Evolutionary conservation across 129 eudicot genomes (phyloP), one percentile per base, ranked within the genome.

Genomic region (Artemisia annua): DNA sequence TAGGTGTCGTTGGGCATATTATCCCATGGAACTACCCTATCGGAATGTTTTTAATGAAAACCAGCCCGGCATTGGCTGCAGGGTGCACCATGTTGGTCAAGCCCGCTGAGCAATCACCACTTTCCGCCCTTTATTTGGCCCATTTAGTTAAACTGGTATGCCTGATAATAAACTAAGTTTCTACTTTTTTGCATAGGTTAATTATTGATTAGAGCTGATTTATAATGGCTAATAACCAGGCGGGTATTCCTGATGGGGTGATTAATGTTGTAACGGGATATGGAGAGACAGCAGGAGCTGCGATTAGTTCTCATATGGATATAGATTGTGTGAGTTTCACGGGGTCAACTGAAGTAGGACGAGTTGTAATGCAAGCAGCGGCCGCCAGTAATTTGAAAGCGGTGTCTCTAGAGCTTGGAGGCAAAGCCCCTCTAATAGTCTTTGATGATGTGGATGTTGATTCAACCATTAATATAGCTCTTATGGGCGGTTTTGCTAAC

Each of bases 91-190:
- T 94, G 93, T 78, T 94, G 52, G 78, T 94, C 66, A 94, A 94
- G 66, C 99, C 99, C 0, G 97, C 99, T 5, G 97, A 94, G 77
- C 97, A 94, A 48, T 84, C 97, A 2, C 99, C 99, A 39, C 97
- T 94, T 67, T 90, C 97, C 0, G 96, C 99, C 17, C 91, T 94
- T 9, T 94, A 44, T 50, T 83, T 72, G 43, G 97, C 99, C 30
- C 89, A 94, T 82, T 73, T 94, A 44, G 82, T 93, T 46, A 94
- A 89, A 79, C 51, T 78, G 92, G 98, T 92, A 58, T 43, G 26
- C 4, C 16, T 2, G 22, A 26, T 58, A 43, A 11, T 54, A 55
- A 70, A 30, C 9, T 46, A 5, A 4, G 22, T 73, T 19, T 46
- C 24, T 49, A 19, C 11, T 1, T 3, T 30, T 51, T 6, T 8